phyloP scores from a whole-genome alignment of 2,329 filamentous ascomycete genomes.

The Ascochyta viciae-villosae region DNA sequence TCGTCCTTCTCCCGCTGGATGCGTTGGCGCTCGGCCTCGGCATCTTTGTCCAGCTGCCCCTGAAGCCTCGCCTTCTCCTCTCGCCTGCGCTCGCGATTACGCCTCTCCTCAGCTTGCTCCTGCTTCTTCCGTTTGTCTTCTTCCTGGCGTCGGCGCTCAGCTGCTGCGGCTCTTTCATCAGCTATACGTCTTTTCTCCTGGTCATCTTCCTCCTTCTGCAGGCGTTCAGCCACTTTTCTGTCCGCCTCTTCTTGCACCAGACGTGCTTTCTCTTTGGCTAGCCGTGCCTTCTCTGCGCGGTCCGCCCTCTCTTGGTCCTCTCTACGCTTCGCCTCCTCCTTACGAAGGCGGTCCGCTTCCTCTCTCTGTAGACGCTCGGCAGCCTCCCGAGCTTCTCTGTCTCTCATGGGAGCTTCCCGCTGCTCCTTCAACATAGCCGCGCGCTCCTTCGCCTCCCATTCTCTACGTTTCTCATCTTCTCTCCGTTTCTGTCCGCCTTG shows the following conservation, averaged over 20 bases:
- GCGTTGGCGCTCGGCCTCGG: background rate
- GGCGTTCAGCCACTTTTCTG: background rate
- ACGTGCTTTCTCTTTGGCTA: background rate
- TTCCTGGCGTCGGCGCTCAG: background rate
- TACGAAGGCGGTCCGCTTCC: background rate
- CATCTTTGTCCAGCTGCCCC: background rate
- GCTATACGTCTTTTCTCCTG: background rate
- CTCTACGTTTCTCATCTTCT: background rate
- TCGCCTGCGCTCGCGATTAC: background rate
- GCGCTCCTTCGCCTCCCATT: background rate
- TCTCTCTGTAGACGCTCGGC: background rate
- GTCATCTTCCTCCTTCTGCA: background rate
- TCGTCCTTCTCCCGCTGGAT: background rate
- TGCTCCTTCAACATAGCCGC: slow-evolving; percentile 4
- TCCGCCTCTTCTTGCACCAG: slow-evolving; percentile 1
- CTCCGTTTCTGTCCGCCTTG: background rate
- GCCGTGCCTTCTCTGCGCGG: slow-evolving; percentile 1
- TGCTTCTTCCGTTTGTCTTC: background rate
- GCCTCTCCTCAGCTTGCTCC: background rate
- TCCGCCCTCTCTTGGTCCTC: background rate
- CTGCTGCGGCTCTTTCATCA: background rate
- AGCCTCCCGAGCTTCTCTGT: background rate
- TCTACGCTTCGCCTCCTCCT: background rate
- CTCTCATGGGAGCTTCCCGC: background rate
- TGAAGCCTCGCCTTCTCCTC: background rate